phyloP scores from a whole-genome alignment of 164 flowering plant species.

The Vitis labrusca region DNA sequence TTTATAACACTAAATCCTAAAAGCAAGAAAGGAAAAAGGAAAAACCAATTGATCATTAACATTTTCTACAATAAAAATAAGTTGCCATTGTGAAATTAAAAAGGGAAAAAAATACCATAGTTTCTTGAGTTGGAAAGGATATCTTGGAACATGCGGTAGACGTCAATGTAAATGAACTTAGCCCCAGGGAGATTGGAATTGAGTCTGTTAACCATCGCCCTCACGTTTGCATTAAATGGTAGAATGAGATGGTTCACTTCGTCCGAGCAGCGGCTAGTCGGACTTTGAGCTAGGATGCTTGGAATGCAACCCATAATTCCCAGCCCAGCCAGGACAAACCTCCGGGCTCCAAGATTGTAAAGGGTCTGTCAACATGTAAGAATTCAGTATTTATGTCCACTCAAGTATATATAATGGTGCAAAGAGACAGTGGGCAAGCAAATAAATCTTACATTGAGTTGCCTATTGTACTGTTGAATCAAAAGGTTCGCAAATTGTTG shows the following conservation, averaged over 20 bases:
- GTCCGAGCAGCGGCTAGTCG: constrained; percentile 48
- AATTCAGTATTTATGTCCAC: no score
- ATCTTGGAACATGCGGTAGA: constrained; percentile 51
- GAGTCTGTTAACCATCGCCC: constrained; percentile 51
- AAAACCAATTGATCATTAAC: not conserved
- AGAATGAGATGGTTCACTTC: constrained; percentile 52
- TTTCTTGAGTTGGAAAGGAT: constrained; percentile 41
- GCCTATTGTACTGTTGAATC: constrained; percentile 53
- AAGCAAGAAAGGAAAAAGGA: not conserved
- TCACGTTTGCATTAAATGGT: constrained; percentile 64
- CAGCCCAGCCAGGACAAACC: constrained; percentile 55
- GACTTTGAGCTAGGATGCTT: constrained; percentile 57
- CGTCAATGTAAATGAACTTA: constrained; percentile 49
- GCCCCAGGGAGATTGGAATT: constrained; percentile 64
- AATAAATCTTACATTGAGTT: constrained; percentile 48
- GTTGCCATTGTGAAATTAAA: no score
- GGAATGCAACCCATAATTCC: constrained; percentile 85
- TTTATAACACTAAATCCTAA: constrained; percentile 67
- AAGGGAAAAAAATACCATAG: constrained; percentile 42
- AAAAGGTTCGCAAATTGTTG: constrained; percentile 71
- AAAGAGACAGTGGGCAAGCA: not conserved
- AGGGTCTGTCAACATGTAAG: constrained; percentile 37
- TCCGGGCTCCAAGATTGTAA: constrained; percentile 74
- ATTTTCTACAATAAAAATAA: not conserved
- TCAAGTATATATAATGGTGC: not conserved